Evolutionary conservation across 176 grass and related monocot species (phyloP), one percentile per base, ranked within the genome.

Genomic region (Bromus sterilis): DNA sequence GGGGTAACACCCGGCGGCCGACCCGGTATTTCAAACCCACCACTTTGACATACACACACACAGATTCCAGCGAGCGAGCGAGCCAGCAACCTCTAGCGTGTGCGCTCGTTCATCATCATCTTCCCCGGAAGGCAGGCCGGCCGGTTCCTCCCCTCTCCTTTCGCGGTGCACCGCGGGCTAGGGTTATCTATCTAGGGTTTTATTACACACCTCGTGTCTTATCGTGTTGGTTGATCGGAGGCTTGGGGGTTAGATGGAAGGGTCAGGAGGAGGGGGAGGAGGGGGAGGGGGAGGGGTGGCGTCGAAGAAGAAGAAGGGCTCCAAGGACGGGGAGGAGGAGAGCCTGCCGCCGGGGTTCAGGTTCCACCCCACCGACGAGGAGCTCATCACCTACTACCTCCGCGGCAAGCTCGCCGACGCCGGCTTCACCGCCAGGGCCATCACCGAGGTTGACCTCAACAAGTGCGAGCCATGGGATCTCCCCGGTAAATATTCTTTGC

Each of bases 401-500:
- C 82, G 42, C n/a, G 63, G 91, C 15, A 98, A 93, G 87, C 53
- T 98, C 78, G 69, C 86, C 23, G 92, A 98, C 76, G 75, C 74
- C 61, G 23, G 81, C 82, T 98, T 98, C 86, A 91, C 80, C 48
- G 90, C 95, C 48, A 89, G 91, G 86, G 94, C 94, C 42, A 94
- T 97, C 46, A 89, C 94, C 23, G 95, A 98, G 71, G 95, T 94
- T 53, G 89, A 92, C 71, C 95, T 98, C 75, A 98, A 98, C 88
- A 98, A 98, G 88, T 97, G 90, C 70, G 95, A 97, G 74, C 95
- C 95, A 41, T 97, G 95, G 95, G 95, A 97, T 91, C 90, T 98
- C 42, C 95, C 95, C 25, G 91, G 94, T 97, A 93, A 63, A 63
- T 32, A 29, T 7, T 32, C 4, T 44, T 12, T 29, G n/a, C n/a